phyloP scores from a whole-genome alignment of 2,329 filamentous ascomycete genomes.

The Penicillium sclerotiorum region DNA sequence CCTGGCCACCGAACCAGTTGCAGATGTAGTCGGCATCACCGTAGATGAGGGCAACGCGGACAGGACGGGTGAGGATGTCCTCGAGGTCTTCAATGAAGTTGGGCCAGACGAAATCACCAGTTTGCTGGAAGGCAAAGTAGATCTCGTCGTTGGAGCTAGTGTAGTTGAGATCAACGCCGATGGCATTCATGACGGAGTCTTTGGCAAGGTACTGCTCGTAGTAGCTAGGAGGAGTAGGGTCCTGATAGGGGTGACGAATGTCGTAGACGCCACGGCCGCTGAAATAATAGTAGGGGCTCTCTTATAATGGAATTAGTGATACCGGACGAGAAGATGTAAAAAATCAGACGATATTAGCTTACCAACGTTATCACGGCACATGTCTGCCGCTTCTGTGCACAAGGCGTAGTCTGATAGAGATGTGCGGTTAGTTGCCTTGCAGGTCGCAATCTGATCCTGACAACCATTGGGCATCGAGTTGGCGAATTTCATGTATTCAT shows the following conservation, averaged over 20 bases:
- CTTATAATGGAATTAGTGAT: slow-evolving; percentile 24
- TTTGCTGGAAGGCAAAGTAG: slow-evolving; percentile 54
- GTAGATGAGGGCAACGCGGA: slow-evolving; percentile 73
- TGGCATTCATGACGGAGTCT: slow-evolving; percentile 57
- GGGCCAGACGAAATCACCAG: slow-evolving; percentile 65
- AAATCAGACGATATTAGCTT: slow-evolving; percentile 15
- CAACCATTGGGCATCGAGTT: slow-evolving; percentile 63
- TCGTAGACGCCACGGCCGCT: slow-evolving; percentile 62
- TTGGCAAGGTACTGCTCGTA: slow-evolving; percentile 68
- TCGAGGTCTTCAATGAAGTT: slow-evolving; percentile 64
- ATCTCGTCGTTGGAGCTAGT: slow-evolving; percentile 47
- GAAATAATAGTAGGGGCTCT: slow-evolving; percentile 59
- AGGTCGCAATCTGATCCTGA: slow-evolving; percentile 66
- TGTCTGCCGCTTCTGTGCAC: slow-evolving; percentile 58
- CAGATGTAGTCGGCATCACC: slow-evolving; percentile 62
- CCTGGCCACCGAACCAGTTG: slow-evolving; percentile 71
- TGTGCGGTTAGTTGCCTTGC: slow-evolving; percentile 61
- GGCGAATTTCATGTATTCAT: slow-evolving; percentile 62
- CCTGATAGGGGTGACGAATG: slow-evolving; percentile 57
- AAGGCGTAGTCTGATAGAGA: slow-evolving; percentile 54
- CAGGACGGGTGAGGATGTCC: slow-evolving; percentile 60
- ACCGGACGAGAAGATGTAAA: not conserved
- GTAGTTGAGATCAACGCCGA: slow-evolving; percentile 67
- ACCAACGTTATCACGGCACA: slow-evolving; percentile 60
- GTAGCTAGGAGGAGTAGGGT: slow-evolving; percentile 65